Percentiles rank a stretch among this genome's conserved stretches.
phyloP scores from a whole-genome alignment of 2,329 filamentous ascomycete genomes.

The Knufia fluminis region DNA sequence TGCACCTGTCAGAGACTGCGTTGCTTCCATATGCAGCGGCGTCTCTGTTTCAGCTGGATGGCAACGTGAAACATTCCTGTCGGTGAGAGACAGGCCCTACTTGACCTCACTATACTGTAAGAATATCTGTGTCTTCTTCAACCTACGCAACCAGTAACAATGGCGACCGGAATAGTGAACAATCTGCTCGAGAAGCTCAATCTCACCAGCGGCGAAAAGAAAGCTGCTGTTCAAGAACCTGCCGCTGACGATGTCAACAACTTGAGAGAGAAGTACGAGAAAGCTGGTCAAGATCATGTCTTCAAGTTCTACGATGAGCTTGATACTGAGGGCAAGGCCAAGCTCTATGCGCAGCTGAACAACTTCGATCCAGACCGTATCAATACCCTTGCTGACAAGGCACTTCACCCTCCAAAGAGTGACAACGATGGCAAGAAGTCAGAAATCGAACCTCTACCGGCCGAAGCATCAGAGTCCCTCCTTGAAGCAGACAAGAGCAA shows the following conservation, averaged over 20 bases:
- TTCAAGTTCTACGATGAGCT: slow-evolving; percentile 83
- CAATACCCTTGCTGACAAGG: slow-evolving; percentile 74
- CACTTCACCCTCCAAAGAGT: slow-evolving; percentile 64
- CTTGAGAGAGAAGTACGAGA: slow-evolving; percentile 63
- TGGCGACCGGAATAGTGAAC: slow-evolving; percentile 38
- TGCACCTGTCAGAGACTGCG: slow-evolving; percentile 2
- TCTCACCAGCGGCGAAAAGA: slow-evolving; percentile 27
- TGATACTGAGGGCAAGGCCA: slow-evolving; percentile 59
- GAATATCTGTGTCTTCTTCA: slow-evolving; percentile 18
- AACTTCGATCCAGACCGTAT: slow-evolving; percentile 76
- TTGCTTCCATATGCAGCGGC: neutral
- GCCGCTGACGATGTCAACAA: slow-evolving; percentile 56
- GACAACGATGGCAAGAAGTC: slow-evolving; percentile 42
- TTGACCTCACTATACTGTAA: neutral
- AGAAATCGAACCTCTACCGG: slow-evolving; percentile 76
- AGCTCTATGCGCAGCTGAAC: slow-evolving; percentile 71
- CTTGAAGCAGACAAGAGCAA: slow-evolving; percentile 75
- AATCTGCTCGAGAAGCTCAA: slow-evolving; percentile 42
- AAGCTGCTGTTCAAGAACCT: slow-evolving; percentile 40
- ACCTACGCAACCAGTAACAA: slow-evolving; percentile 34
- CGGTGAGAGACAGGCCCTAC: neutral
- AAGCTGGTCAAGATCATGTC: slow-evolving; percentile 70
- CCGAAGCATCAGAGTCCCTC: slow-evolving; percentile 77
- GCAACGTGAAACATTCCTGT: slow-evolving; percentile 1
- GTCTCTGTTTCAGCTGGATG: neutral